These are phyloP conservation scores for Amylostereum chailletii DNA, from an alignment of 1,284 basidiomycete genomes.

Conservation along the genomic window DNA sequence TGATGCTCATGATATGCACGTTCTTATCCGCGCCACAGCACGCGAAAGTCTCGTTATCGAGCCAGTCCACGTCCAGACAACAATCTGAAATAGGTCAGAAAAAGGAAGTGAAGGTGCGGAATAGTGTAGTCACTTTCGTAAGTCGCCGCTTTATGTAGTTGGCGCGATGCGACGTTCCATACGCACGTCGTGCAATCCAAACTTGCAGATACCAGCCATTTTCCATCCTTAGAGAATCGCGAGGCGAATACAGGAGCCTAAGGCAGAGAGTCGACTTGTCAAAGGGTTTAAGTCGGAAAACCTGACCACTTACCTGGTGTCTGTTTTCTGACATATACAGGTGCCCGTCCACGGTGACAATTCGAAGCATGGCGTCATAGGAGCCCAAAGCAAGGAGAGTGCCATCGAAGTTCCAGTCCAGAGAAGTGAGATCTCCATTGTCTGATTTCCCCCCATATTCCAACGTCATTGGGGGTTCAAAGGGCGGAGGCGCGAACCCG, in stretches of 20 bases:
- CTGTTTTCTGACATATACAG: constrained; percentile 50
- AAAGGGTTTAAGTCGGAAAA: constrained; percentile 5
- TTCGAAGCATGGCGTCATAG: constrained; percentile 61
- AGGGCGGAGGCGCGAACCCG: constrained; percentile 20
- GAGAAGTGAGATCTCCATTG: constrained; percentile 56
- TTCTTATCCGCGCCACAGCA: constrained; percentile 64
- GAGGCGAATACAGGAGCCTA: constrained; percentile 73
- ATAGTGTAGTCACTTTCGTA: constrained; percentile 31
- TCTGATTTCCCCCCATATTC: constrained; percentile 38
- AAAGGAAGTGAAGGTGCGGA: constrained; percentile 11
- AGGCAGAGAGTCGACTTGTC: constrained; percentile 16
- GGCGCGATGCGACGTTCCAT: constrained; percentile 65
- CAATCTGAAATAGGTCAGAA: constrained; percentile 38
- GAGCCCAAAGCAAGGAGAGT: constrained; percentile 68
- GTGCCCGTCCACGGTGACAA: constrained; percentile 48
- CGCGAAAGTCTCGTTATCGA: constrained; percentile 64
- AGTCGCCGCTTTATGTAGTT: constrained; percentile 50
- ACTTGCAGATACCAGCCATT: constrained; percentile 64
- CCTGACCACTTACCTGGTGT: constrained; percentile 45
- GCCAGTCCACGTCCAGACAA: constrained; percentile 77
- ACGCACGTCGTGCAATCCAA: constrained; percentile 67
- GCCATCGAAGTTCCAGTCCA: constrained; percentile 69
- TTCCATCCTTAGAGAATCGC: constrained; percentile 61
- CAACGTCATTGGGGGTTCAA: constrained; percentile 34
- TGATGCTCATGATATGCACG: constrained; percentile 53